A percentile compares a stretch with the other conserved stretches of the same genome.
phyloP scores from a whole-genome alignment of 2,329 filamentous ascomycete genomes.

The Fusarium guadeloupense region DNA sequence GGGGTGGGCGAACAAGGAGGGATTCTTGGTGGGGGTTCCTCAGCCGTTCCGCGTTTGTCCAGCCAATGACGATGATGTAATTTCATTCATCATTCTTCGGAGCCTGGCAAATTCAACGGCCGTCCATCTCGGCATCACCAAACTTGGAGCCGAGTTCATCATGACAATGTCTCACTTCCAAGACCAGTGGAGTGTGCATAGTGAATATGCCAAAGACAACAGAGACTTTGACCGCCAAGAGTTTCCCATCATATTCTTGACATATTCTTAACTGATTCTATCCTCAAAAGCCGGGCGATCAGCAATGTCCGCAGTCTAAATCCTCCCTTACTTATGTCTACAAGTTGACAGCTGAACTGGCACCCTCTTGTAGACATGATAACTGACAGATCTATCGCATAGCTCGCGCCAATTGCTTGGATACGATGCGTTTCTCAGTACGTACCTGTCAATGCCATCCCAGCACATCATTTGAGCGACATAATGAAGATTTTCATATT shows the following conservation, averaged over 20 bases:
- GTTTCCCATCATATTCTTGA: background rate
- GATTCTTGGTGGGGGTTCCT: conserved; percentile 12
- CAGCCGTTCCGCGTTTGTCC: conserved; percentile 7
- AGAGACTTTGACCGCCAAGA: background rate
- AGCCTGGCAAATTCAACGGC: conserved; percentile 17
- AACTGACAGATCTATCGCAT: conserved; percentile 4
- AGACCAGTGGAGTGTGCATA: background rate
- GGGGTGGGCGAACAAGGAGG: conserved; percentile 29
- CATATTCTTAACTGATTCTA: background rate
- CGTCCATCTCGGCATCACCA: background rate
- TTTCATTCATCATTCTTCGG: conserved; percentile 18
- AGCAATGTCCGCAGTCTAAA: background rate
- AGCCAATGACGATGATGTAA: conserved; percentile 24
- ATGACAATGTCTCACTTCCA: background rate
- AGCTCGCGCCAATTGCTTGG: background rate
- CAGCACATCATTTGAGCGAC: conserved; percentile 16
- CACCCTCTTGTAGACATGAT: background rate
- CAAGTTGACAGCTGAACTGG: conserved; percentile 17
- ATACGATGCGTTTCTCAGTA: no score
- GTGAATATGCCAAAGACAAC: background rate
- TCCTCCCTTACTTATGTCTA: background rate
- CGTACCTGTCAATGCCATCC: no score
- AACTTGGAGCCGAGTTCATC: conserved; percentile 13
- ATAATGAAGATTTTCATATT: conserved; percentile 7
- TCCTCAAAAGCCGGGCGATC: background rate